Percentiles rank a stretch among this genome's conserved stretches.
Evolutionary conservation across 2,329 filamentous ascomycete genomes (phyloP).

Genomic region (Dothistroma pini): DNA sequence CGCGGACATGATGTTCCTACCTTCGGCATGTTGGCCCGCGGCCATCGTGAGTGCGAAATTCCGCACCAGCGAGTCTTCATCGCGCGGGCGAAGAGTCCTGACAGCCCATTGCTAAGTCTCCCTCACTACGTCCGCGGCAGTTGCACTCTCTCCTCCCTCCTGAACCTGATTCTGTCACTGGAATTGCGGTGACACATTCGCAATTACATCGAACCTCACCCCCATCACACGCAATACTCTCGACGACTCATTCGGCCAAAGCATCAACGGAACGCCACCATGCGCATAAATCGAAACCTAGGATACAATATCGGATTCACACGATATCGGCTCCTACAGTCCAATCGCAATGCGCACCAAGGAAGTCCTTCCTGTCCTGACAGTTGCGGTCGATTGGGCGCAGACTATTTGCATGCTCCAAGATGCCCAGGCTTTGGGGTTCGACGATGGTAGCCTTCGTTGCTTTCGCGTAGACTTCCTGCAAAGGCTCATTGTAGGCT

Average conservation of each 20-base stretch:
- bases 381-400: slow-evolving; percentile 2
- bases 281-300: slow-evolving; percentile 13
- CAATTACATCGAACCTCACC: slow-evolving; percentile 1
- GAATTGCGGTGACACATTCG: background rate
- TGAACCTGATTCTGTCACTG: too few species aligned
- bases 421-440: slow-evolving; percentile 5
- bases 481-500: slow-evolving; percentile 12
- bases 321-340: slow-evolving; percentile 8
- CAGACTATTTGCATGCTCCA: slow-evolving; percentile 12
- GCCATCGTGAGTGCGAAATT: slow-evolving; percentile 10
- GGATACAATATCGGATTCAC: slow-evolving; percentile 13
- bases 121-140: background rate
- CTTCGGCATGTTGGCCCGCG: slow-evolving; percentile 9
- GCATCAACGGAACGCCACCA: slow-evolving; percentile 5
- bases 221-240: slow-evolving; percentile 9
- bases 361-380: slow-evolving; percentile 6
- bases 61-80: background rate
- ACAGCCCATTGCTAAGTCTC: slow-evolving; percentile 8
- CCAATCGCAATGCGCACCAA: slow-evolving; percentile 10
- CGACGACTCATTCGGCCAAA: slow-evolving; percentile 13
- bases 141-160: too few species aligned
- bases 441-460: slow-evolving; percentile 12
- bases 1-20: background rate
- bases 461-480: slow-evolving; percentile 14
- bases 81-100: slow-evolving; percentile 1